Conservation (phyloP, 2,329 filamentous ascomycete genomes). For the Pestalotiopsis fici region DNA sequence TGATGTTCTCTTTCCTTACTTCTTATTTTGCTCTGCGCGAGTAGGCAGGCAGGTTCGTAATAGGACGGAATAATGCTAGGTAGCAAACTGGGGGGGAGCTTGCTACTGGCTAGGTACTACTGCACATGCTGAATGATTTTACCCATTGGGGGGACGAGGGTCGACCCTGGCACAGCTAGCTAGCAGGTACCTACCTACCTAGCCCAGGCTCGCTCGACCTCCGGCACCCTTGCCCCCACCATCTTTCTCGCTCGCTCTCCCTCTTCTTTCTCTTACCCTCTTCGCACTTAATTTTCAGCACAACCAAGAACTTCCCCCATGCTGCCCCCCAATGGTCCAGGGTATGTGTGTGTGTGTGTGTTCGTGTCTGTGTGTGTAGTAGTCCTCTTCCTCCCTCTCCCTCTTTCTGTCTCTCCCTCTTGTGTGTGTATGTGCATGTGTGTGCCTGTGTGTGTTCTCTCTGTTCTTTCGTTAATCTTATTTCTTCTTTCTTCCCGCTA, state of each 20-base stretch:
- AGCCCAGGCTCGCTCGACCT: background rate
- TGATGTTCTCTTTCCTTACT: background rate
- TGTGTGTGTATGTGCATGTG: background rate
- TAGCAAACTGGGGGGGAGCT: background rate
- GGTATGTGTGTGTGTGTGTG: background rate
- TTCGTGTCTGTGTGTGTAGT: background rate
- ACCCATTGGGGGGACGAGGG: constrained; percentile 5
- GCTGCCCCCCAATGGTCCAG: background rate
- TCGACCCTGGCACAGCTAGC: background rate
- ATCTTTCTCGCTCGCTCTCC: background rate
- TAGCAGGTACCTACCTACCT: background rate
- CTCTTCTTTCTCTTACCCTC: background rate
- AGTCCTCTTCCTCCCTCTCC: background rate
- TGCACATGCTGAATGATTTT: background rate
- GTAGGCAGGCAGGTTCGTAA: background rate
- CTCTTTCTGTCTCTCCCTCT: background rate
- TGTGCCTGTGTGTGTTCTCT: background rate
- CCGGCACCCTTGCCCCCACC: constrained; percentile 6
- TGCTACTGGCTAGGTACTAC: background rate
- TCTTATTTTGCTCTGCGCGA: background rate
- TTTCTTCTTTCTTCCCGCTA: background rate
- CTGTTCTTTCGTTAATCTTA: background rate
- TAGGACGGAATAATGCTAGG: background rate
- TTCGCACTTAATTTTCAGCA: background rate
- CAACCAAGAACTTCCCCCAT: background rate